A percentile compares a stretch with the other conserved stretches of the same genome.
Evolutionary conservation across 1,284 basidiomycete species (phyloP).

Genomic region (Malassezia pachydermatis): DNA sequence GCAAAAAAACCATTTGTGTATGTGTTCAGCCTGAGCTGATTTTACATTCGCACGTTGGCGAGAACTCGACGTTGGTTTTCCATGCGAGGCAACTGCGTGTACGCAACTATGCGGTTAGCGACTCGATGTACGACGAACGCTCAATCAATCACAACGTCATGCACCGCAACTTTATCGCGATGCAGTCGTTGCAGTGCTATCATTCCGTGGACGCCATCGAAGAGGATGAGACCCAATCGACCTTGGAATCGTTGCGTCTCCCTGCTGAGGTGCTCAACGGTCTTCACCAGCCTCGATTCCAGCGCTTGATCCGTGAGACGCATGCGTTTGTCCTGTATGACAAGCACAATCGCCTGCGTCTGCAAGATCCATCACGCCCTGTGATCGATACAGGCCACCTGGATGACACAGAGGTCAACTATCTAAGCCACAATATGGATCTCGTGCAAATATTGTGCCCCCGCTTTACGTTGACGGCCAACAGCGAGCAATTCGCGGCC

Average conservation of each 20-base stretch:
- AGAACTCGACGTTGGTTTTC: constrained; percentile 63
- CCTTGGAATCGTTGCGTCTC: constrained; percentile 52
- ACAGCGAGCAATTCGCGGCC: constrained; percentile 70
- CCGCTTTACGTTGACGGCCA: constrained; percentile 67
- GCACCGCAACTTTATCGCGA: constrained; percentile 64
- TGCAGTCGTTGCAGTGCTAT: constrained; percentile 78
- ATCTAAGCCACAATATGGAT: constrained; percentile 74
- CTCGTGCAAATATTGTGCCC: constrained; percentile 70
- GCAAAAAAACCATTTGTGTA: constrained; percentile 66
- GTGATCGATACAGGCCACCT: constrained; percentile 32
- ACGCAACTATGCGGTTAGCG: constrained; percentile 71
- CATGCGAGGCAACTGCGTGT: constrained; percentile 73
- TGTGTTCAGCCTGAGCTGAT: constrained; percentile 86
- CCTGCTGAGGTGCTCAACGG: constrained; percentile 64
- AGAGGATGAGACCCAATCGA: neutral
- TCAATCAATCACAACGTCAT: constrained; percentile 75
- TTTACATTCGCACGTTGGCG: constrained; percentile 59
- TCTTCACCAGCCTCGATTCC: constrained; percentile 45
- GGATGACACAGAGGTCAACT: constrained; percentile 51
- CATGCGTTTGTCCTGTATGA: constrained; percentile 78
- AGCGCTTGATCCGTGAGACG: constrained; percentile 79
- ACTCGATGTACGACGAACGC: constrained; percentile 68
- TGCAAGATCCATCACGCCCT: constrained; percentile 6
- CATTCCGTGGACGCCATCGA: constrained; percentile 54
- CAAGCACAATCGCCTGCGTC: constrained; percentile 63